A percentile compares a stretch with the other conserved stretches of the same genome.
Conservation (phyloP, 2,329 filamentous ascomycete species). For the Aureobasidium sp. region DNA sequence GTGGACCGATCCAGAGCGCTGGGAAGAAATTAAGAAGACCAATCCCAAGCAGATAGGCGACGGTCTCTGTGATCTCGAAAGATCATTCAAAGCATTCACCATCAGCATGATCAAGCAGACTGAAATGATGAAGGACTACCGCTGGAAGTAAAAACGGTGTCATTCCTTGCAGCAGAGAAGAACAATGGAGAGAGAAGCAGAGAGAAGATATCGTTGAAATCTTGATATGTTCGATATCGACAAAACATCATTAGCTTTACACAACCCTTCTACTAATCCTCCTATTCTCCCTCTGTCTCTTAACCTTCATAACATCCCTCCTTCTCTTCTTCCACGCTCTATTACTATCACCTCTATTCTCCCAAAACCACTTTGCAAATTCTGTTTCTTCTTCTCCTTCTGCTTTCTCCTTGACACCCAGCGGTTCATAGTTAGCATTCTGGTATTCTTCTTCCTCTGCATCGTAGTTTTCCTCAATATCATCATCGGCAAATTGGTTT, state of each 20-base stretch:
- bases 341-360: constrained; percentile 40
- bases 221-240: too few species aligned
- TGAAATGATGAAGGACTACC: too few species aligned
- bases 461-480: constrained; percentile 31
- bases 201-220: too few species aligned
- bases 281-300: constrained; percentile 51
- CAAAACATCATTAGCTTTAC: background rate
- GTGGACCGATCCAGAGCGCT: too few species aligned
- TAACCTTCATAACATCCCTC: constrained; percentile 51
- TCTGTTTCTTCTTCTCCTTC: constrained; percentile 39
- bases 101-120: too few species aligned
- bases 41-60: too few species aligned
- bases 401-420: constrained; percentile 14
- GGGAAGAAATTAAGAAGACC: too few species aligned
- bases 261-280: constrained; percentile 32
- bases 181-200: too few species aligned
- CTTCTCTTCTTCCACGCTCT: constrained; percentile 46
- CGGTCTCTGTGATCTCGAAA: too few species aligned
- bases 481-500: constrained; percentile 29
- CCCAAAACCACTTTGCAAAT: constrained; percentile 54
- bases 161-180: too few species aligned
- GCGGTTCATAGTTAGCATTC: background rate
- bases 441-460: constrained; percentile 14
- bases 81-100: too few species aligned
- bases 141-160: too few species aligned